Evolutionary conservation across 2,329 filamentous ascomycete species (phyloP).

Genomic region (Fusarium chlamydosporum): DNA sequence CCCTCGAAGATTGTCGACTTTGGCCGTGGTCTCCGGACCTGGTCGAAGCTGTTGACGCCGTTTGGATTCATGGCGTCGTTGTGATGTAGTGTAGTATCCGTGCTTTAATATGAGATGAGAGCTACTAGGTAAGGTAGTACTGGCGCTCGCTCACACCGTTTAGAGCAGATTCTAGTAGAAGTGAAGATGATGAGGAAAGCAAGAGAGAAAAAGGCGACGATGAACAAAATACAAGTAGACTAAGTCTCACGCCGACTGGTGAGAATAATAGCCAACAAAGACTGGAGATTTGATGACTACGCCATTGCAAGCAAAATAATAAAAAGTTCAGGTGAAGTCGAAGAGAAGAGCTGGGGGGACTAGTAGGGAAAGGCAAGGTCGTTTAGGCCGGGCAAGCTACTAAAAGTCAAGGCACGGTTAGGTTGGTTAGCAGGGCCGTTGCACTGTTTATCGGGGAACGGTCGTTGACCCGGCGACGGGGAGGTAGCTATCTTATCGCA

Average conservation of each 20-base stretch:
- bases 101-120: conserved; percentile 31
- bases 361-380: conserved; percentile 36
- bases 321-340: conserved; percentile 35
- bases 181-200: conserved; percentile 12
- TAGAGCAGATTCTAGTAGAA: conserved; percentile 17
- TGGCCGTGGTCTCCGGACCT: conserved; percentile 57
- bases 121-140: conserved; percentile 15
- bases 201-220: conserved; percentile 18
- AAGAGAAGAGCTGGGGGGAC: conserved; percentile 37
- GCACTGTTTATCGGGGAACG: conserved; percentile 49
- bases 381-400: conserved; percentile 26
- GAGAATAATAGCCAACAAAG: conserved; percentile 39
- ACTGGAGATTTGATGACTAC: conserved; percentile 39
- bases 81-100: conserved; percentile 3
- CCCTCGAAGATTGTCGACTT: conserved; percentile 66
- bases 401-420: conserved; percentile 30
- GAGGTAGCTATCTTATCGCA: conserved; percentile 43
- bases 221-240: conserved; percentile 22
- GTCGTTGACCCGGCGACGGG: conserved; percentile 48
- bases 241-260: conserved; percentile 26
- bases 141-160: conserved; percentile 14
- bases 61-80: conserved; percentile 28
- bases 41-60: conserved; percentile 39
- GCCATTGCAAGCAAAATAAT: conserved; percentile 45
- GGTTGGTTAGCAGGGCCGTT: conserved; percentile 38